Evolutionary conservation across 352 stramenopile species (phyloP).

Genomic region (Phytophthora nicotianae): DNA sequence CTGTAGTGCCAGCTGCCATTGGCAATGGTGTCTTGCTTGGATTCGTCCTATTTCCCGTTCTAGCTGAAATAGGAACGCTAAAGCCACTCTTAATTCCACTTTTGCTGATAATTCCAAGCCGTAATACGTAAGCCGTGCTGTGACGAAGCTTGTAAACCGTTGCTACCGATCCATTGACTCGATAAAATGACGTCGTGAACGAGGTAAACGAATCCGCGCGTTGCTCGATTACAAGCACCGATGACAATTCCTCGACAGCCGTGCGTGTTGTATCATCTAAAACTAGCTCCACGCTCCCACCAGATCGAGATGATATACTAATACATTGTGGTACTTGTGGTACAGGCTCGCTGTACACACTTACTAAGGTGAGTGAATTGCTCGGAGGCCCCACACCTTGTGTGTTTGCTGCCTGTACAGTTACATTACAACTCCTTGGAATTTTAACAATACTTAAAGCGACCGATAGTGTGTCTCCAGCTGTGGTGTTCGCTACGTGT

Average conservation of each 20-base stretch:
- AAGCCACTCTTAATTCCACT: slow-evolving; percentile 30
- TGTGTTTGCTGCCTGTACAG: slow-evolving; percentile 47
- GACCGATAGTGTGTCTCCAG: slow-evolving; percentile 31
- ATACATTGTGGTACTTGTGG: slow-evolving; percentile 9
- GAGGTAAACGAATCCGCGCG: slow-evolving; percentile 17
- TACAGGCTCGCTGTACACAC: background rate
- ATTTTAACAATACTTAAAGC: slow-evolving; percentile 21
- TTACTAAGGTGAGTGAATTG: slow-evolving; percentile 6
- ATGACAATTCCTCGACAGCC: slow-evolving; percentile 7
- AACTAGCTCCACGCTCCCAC: slow-evolving; percentile 31
- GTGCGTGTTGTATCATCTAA: slow-evolving; percentile 13
- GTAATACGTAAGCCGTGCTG: slow-evolving; percentile 56
- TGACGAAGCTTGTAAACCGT: slow-evolving; percentile 55
- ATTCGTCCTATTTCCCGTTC: slow-evolving; percentile 28
- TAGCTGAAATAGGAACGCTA: slow-evolving; percentile 31
- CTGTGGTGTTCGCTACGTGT: slow-evolving; percentile 19
- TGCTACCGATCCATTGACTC: slow-evolving; percentile 16
- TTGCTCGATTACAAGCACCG: slow-evolving; percentile 39
- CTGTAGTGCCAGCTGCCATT: slow-evolving; percentile 37
- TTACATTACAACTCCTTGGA: slow-evolving; percentile 19
- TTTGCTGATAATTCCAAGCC: slow-evolving; percentile 30
- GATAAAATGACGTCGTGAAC: slow-evolving; percentile 32
- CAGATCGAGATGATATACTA: slow-evolving; percentile 16
- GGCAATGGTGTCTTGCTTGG: slow-evolving; percentile 49
- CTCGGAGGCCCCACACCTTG: slow-evolving; percentile 39